Evolutionary conservation across 768 basidiomycete species (phyloP).

Genomic region (Asterophora parasitica): DNA sequence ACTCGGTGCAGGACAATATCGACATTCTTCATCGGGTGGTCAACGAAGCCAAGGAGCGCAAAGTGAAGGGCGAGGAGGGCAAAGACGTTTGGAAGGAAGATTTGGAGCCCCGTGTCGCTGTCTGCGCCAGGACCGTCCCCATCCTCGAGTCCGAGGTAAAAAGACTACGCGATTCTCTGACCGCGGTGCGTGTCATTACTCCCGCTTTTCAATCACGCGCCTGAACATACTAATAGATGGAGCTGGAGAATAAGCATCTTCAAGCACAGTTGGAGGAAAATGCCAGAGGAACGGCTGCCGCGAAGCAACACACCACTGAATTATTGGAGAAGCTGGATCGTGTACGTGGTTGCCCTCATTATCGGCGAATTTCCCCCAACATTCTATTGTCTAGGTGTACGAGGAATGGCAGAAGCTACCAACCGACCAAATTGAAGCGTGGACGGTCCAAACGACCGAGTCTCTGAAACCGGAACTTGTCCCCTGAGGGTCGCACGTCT

Average conservation of each 20-base stretch:
- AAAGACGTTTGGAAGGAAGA: constrained; percentile 64
- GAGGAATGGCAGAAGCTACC: constrained; percentile 52
- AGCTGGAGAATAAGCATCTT: constrained; percentile 47
- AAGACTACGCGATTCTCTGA: constrained; percentile 33
- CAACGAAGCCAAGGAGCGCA: constrained; percentile 57
- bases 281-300: constrained; percentile 37
- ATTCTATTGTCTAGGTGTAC: constrained; percentile 31
- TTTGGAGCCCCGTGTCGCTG: constrained; percentile 57
- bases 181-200: constrained; percentile 28
- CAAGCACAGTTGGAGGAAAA: constrained; percentile 48
- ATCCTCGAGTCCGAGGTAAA: constrained; percentile 42
- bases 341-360: constrained; percentile 29
- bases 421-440: constrained; percentile 56
- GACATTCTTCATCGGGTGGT: constrained; percentile 69
- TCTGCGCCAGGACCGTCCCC: constrained; percentile 60
- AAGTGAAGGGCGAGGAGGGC: constrained; percentile 40
- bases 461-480: constrained; percentile 30
- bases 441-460: constrained; percentile 48
- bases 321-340: constrained; percentile 51
- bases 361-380: constrained; percentile 2
- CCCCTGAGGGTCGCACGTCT: constrained; percentile 12
- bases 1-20: constrained; percentile 63
- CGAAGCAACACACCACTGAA: constrained; percentile 40
- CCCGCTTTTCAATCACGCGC: not conserved
- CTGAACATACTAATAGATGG: constrained; percentile 36